Evolutionary conservation across 352 stramenopile species (phyloP).

Genomic region (Phytophthora hibernalis): DNA sequence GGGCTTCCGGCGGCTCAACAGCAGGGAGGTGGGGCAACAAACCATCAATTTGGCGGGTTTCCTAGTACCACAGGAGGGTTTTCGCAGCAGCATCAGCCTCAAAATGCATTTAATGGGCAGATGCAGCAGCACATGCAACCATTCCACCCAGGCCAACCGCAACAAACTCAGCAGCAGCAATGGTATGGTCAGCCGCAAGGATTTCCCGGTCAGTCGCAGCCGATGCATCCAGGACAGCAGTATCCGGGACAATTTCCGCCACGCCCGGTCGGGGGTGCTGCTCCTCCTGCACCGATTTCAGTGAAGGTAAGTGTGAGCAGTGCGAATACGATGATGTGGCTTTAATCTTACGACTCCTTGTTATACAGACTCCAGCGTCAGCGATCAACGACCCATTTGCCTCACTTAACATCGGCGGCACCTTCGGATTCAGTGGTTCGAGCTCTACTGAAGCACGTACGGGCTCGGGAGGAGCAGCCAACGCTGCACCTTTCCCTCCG

Average conservation of each 20-base stretch:
- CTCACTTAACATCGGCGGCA: slow-evolving; percentile 61
- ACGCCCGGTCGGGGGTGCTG: slow-evolving; percentile 16
- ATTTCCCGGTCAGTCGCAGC: slow-evolving; percentile 39
- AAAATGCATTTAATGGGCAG: slow-evolving; percentile 34
- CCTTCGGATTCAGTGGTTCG: slow-evolving; percentile 50
- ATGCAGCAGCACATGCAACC: slow-evolving; percentile 50
- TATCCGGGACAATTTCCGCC: slow-evolving; percentile 40
- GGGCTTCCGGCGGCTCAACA: slow-evolving; percentile 40
- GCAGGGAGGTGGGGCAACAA: slow-evolving; percentile 12
- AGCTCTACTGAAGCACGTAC: slow-evolving; percentile 25
- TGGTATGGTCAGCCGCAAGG: slow-evolving; percentile 46
- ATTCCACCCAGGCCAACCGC: slow-evolving; percentile 40
- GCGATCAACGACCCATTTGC: slow-evolving; percentile 80
- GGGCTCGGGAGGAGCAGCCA: slow-evolving; percentile 30
- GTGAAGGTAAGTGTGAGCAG: slow-evolving; percentile 44
- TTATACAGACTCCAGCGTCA: slow-evolving; percentile 34
- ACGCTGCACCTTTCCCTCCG: slow-evolving; percentile 31
- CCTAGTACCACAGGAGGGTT: slow-evolving; percentile 12
- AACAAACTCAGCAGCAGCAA: slow-evolving; percentile 50
- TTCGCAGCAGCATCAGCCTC: slow-evolving; percentile 36
- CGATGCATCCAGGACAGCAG: slow-evolving; percentile 41
- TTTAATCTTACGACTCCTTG: not conserved
- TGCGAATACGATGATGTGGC: not conserved
- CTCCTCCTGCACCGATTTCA: slow-evolving; percentile 32
- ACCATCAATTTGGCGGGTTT: slow-evolving; percentile 35